Evolutionary conservation across 2,329 filamentous ascomycete genomes (phyloP).

Genomic region (Pseudocercospora pini-densiflorae): DNA sequence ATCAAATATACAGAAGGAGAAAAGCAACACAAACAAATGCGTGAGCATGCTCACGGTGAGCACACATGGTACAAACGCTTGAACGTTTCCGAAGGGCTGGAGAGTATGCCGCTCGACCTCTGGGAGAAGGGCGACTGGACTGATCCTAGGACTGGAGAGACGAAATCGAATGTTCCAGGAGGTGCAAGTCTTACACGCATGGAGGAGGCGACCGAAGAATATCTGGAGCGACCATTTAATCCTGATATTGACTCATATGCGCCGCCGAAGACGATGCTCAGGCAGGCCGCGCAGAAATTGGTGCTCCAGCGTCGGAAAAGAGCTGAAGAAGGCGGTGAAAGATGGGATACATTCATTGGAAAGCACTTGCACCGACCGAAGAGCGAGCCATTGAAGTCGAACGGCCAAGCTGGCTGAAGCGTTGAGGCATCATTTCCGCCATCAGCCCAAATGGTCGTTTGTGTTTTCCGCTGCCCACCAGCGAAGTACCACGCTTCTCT

Average conservation of each 20-base stretch:
- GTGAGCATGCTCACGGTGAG: conserved; percentile 52
- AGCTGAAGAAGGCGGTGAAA: conserved; percentile 41
- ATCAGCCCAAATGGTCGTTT: neutral
- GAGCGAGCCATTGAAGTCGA: conserved; percentile 9
- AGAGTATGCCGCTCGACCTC: conserved; percentile 52
- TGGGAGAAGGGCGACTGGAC: conserved; percentile 50
- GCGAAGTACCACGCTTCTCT: neutral
- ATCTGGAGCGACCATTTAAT: conserved; percentile 47
- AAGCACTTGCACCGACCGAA: conserved; percentile 17
- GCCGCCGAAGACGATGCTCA: conserved; percentile 49
- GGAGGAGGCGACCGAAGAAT: conserved; percentile 48
- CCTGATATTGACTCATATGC: conserved; percentile 48
- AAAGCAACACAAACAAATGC: conserved; percentile 53
- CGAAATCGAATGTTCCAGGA: conserved; percentile 39
- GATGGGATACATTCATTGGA: conserved; percentile 42
- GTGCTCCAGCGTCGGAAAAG: conserved; percentile 51
- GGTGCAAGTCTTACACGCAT: conserved; percentile 50
- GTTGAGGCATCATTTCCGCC: neutral
- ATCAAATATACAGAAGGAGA: conserved; percentile 59
- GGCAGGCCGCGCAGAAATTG: conserved; percentile 54
- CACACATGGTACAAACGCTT: conserved; percentile 57
- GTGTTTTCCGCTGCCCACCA: neutral
- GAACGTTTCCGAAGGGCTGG: conserved; percentile 52
- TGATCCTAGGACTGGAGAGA: conserved; percentile 23
- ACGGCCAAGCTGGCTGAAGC: conserved; percentile 22